Conservation (phyloP, 371 early-diverging fungal genomes). For the Apophysomyces ossiformis region DNA sequence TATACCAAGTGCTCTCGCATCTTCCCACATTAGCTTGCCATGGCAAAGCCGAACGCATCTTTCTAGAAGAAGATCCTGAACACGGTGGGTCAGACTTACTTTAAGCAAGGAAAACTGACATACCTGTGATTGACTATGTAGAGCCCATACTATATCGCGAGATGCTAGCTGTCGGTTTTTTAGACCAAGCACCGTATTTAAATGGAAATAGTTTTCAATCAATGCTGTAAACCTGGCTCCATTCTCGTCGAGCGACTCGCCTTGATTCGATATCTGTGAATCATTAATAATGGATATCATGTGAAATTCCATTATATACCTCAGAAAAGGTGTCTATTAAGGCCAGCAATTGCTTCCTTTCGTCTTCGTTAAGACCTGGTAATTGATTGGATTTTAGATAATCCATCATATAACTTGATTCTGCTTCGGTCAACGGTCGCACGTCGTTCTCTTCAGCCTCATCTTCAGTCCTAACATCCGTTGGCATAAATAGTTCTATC, state of each 20-base stretch:
- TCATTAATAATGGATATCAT: not conserved
- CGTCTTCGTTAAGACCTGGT: conserved; percentile 47
- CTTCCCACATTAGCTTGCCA: conserved; percentile 78
- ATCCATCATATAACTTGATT: conserved; percentile 36
- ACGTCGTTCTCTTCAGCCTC: conserved; percentile 25
- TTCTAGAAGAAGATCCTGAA: conserved; percentile 75
- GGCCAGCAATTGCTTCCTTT: conserved; percentile 58
- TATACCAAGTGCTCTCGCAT: conserved; percentile 81
- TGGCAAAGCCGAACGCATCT: conserved; percentile 61
- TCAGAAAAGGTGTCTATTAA: conserved; percentile 67
- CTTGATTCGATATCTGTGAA: conserved; percentile 66
- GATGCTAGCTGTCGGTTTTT: conserved; percentile 55
- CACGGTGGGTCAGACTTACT: not conserved
- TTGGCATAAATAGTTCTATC: not conserved
- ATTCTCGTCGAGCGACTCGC: conserved; percentile 84
- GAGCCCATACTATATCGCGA: conserved; percentile 86
- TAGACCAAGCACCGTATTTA: conserved; percentile 49
- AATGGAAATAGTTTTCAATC: conserved; percentile 70
- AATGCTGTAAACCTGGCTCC: conserved; percentile 84
- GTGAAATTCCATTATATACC: conserved; percentile 26
- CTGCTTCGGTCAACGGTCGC: conserved; percentile 41
- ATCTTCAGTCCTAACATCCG: not conserved
- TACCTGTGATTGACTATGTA: conserved; percentile 90
- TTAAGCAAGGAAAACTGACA: not conserved
- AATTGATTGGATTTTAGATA: conserved; percentile 48